Evolutionary conservation across 2,329 filamentous ascomycete genomes (phyloP).

Genomic region (Aspergillus clavatus): DNA sequence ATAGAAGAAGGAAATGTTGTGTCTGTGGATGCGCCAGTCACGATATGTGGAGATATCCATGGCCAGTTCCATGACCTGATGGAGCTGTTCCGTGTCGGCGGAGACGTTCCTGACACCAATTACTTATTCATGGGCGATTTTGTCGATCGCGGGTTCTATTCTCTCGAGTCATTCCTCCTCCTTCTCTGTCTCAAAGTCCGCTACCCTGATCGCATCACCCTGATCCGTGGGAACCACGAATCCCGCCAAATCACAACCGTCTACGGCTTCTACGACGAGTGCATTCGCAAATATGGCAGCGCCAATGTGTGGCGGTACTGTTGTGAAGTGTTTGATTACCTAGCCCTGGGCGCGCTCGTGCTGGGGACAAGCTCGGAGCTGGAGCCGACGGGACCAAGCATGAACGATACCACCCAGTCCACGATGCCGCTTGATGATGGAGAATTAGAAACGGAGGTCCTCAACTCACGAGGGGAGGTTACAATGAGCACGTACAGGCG

Average conservation of each 20-base stretch:
- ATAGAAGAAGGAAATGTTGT: constrained; percentile 98
- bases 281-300: constrained; percentile 89
- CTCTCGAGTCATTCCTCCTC: constrained; percentile 91
- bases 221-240: constrained; percentile 93
- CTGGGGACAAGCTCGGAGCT: constrained; percentile 71
- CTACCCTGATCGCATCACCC: constrained; percentile 93
- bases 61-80: constrained; percentile 95
- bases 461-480: constrained; percentile 76
- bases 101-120: constrained; percentile 90
- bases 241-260: constrained; percentile 95
- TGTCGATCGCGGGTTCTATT: constrained; percentile 97
- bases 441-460: constrained; percentile 87
- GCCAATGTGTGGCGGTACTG: constrained; percentile 97
- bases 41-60: constrained; percentile 96
- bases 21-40: constrained; percentile 89
- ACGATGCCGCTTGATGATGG: constrained; percentile 56
- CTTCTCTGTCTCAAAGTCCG: constrained; percentile 94
- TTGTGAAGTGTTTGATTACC: constrained; percentile 96
- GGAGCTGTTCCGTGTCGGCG: constrained; percentile 91
- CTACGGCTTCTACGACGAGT: constrained; percentile 98
- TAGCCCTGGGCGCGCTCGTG: constrained; percentile 82
- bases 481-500: constrained; percentile 53
- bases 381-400: constrained; percentile 52
- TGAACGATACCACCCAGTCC: constrained; percentile 44
- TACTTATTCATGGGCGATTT: constrained; percentile 99